phyloP scores from a whole-genome alignment of 768 basidiomycete species.

The Russula griseocarnosa region DNA sequence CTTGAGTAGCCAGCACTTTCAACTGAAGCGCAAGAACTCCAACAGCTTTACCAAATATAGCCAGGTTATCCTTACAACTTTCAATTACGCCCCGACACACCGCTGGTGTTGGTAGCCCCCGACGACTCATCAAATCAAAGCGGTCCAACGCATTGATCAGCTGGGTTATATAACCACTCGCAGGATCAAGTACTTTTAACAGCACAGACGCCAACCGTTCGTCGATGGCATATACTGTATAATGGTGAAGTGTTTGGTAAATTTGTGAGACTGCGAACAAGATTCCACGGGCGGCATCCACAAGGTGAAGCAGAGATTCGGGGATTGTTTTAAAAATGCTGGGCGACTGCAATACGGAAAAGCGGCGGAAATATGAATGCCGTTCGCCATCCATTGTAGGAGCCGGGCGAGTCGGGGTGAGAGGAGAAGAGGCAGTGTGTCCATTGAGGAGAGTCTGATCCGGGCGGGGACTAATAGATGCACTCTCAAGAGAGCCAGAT shows the following conservation, averaged over 20 bases:
- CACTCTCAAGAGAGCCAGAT: constrained; percentile 40
- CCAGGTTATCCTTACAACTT: constrained; percentile 77
- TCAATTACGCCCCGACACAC: constrained; percentile 78
- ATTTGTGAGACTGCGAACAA: constrained; percentile 91
- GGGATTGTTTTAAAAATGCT: constrained; percentile 65
- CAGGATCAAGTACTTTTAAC: constrained; percentile 80
- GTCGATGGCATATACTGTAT: constrained; percentile 76
- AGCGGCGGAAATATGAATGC: constrained; percentile 91
- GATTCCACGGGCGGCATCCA: constrained; percentile 89
- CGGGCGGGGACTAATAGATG: constrained; percentile 29
- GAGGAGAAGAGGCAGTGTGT: constrained; percentile 39
- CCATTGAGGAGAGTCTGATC: constrained; percentile 34
- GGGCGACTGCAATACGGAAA: constrained; percentile 69
- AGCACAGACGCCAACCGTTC: constrained; percentile 79
- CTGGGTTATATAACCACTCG: constrained; percentile 72
- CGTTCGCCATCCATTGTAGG: constrained; percentile 73
- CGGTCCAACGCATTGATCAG: constrained; percentile 86
- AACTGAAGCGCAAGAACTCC: constrained; percentile 78
- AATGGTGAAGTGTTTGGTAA: constrained; percentile 84
- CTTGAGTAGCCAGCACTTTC: constrained; percentile 63
- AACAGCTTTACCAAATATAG: constrained; percentile 83
- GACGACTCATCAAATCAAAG: constrained; percentile 79
- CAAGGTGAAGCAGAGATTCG: constrained; percentile 57
- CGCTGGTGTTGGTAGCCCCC: constrained; percentile 59
- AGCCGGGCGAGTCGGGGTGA: constrained; percentile 40